These are phyloP conservation scores for Kluyveromyces aestuarii DNA, from an alignment of 805 yeast species.

Conservation along the genomic window DNA sequence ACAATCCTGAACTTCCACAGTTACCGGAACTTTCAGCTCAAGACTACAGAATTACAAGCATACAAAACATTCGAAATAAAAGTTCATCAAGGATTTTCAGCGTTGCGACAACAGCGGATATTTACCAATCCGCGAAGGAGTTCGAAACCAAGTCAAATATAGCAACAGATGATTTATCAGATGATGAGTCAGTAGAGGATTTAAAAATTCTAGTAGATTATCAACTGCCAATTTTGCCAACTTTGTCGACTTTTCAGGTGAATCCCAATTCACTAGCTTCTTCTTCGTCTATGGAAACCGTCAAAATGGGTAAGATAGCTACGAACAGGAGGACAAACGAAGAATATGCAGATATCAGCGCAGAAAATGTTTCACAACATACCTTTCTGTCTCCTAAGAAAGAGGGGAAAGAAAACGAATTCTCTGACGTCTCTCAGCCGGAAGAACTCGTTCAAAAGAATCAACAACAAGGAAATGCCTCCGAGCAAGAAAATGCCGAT, in stretches of 20 bases:
- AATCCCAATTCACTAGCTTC: not conserved
- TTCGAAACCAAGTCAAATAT: conserved; percentile 2
- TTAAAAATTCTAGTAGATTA: conserved; percentile 8
- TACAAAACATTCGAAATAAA: conserved; percentile 4
- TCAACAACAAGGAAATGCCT: not conserved
- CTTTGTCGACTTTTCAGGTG: not conserved
- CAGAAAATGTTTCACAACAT: not conserved
- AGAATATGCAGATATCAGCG: not conserved
- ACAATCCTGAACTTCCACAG: not conserved
- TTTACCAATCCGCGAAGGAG: conserved; percentile 19
- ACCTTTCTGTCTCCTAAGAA: not conserved
- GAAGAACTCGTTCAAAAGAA: not conserved
- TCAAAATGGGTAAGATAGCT: not conserved
- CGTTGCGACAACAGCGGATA: conserved; percentile 19
- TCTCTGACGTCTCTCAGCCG: not conserved
- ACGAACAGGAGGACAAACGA: not conserved
- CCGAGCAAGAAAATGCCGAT: not conserved
- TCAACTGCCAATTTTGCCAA: not conserved
- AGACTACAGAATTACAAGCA: conserved; percentile 4
- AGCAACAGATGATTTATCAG: not conserved
- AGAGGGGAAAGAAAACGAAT: not conserved
- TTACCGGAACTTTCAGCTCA: not conserved
- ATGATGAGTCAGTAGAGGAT: conserved; percentile 10
- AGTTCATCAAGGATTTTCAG: conserved; percentile 17
- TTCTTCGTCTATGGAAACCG: not conserved